phyloP scores from a whole-genome alignment of 148 eudicot species.

The Fagopyrum homotropicum region DNA sequence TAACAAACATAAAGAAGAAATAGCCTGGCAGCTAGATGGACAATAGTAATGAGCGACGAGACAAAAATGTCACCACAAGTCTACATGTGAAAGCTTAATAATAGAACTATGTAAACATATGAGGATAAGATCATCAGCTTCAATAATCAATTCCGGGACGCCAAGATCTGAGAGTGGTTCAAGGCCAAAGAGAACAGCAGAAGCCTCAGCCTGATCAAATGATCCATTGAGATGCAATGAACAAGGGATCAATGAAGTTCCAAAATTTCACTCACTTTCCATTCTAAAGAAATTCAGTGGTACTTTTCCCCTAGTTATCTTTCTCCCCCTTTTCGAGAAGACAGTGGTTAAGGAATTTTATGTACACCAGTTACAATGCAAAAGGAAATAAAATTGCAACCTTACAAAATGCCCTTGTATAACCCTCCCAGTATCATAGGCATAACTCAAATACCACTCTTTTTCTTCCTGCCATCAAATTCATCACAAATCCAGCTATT shows the following conservation, averaged over 20 bases:
- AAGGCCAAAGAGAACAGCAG: too few relatives aligned
- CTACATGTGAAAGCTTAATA: too few relatives aligned
- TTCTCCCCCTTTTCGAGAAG: neutral
- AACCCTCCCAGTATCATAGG: neutral
- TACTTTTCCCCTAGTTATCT: neutral
- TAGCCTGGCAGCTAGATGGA: too few relatives aligned
- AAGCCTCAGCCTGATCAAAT: neutral
- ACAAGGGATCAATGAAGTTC: neutral
- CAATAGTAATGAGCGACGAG: too few relatives aligned
- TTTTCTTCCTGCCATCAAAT: neutral
- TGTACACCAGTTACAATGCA: neutral
- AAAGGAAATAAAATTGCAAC: neutral
- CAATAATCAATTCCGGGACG: too few relatives aligned
- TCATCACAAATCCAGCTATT: neutral
- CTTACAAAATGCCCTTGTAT: neutral
- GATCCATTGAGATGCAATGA: too few relatives aligned
- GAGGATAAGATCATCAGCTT: too few relatives aligned
- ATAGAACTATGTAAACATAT: too few relatives aligned
- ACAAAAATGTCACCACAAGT: too few relatives aligned
- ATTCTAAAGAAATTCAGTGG: conserved; percentile 4
- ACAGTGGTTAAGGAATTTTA: conserved; percentile 6
- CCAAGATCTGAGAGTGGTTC: too few relatives aligned
- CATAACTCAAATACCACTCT: neutral
- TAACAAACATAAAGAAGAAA: too few relatives aligned
- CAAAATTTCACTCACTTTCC: neutral